These are phyloP conservation scores for Phaffomyces opuntiae DNA, from an alignment of 805 yeast species.

Conservation along the genomic window DNA sequence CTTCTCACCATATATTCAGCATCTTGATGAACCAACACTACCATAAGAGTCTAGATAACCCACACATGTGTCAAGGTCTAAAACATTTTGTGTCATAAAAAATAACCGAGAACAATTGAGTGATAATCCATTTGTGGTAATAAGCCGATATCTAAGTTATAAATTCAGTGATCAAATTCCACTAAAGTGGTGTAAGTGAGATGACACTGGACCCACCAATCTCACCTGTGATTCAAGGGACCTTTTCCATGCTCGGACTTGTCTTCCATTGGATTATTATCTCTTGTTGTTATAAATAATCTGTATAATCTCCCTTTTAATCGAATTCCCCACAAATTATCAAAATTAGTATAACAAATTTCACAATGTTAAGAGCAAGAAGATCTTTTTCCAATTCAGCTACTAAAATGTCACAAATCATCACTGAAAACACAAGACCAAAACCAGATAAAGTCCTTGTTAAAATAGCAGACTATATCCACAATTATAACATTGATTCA, in stretches of 20 bases:
- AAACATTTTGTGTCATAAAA: neutral
- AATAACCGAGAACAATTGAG: neutral
- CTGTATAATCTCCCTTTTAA: neutral
- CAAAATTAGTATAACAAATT: no score
- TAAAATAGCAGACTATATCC: conserved; percentile 46
- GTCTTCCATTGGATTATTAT: neutral
- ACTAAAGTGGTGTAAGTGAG: no score
- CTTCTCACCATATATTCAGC: no score
- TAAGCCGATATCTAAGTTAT: neutral
- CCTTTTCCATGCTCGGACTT: neutral
- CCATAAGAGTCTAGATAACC: no score
- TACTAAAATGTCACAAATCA: conserved; percentile 18
- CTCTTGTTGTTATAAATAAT: neutral
- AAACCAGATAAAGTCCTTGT: conserved; percentile 40
- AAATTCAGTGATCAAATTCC: no score
- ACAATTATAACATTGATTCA: conserved; percentile 36
- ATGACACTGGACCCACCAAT: no score
- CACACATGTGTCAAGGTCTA: no score
- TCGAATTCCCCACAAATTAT: neutral
- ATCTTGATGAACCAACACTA: no score
- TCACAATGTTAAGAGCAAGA: neutral
- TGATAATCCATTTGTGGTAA: neutral
- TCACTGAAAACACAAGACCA: conserved; percentile 45
- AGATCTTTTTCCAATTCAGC: neutral
- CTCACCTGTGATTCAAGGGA: neutral